Conservation (phyloP, 2,329 filamentous ascomycete genomes). For the Aspergillus novofumigatus region DNA sequence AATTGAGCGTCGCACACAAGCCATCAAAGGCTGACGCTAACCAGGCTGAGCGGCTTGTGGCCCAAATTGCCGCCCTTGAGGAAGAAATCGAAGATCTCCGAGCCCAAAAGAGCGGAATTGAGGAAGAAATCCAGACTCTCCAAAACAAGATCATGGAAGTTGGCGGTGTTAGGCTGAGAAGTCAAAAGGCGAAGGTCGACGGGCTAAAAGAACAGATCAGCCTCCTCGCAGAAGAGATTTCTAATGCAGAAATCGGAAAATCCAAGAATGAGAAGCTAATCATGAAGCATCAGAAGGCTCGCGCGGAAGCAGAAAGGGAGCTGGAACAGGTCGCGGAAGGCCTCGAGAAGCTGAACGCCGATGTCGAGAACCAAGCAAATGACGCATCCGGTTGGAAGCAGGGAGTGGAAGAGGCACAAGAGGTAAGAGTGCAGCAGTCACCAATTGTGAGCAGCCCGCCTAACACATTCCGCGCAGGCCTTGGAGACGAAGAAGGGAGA, state of each 20-base stretch:
- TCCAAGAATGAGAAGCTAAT: slow-evolving; percentile 93
- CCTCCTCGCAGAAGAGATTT: slow-evolving; percentile 74
- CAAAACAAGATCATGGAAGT: slow-evolving; percentile 99
- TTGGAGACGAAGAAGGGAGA: slow-evolving; percentile 76
- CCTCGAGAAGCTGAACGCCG: slow-evolving; percentile 70
- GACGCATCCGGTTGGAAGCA: slow-evolving; percentile 69
- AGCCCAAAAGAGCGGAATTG: slow-evolving; percentile 80
- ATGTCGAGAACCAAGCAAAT: slow-evolving; percentile 71
- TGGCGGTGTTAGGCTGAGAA: slow-evolving; percentile 85
- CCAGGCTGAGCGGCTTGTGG: slow-evolving; percentile 68
- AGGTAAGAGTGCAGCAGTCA: slow-evolving; percentile 35
- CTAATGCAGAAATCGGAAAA: slow-evolving; percentile 78
- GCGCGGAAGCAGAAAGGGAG: slow-evolving; percentile 74
- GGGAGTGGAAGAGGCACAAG: slow-evolving; percentile 77
- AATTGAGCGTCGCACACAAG: slow-evolving; percentile 75
- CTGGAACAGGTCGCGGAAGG: slow-evolving; percentile 68
- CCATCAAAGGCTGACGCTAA: slow-evolving; percentile 75
- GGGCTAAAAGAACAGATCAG: slow-evolving; percentile 80
- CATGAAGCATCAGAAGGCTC: slow-evolving; percentile 78
- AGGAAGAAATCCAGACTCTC: slow-evolving; percentile 85
- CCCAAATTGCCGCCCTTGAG: slow-evolving; percentile 70
- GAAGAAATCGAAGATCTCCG: slow-evolving; percentile 76
- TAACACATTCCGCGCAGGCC: slow-evolving; percentile 40
- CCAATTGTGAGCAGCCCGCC: neutral
- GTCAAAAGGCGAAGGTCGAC: slow-evolving; percentile 88